phyloP scores from a whole-genome alignment of 2,329 filamentous ascomycete species.

The Grosmannia huntii region DNA sequence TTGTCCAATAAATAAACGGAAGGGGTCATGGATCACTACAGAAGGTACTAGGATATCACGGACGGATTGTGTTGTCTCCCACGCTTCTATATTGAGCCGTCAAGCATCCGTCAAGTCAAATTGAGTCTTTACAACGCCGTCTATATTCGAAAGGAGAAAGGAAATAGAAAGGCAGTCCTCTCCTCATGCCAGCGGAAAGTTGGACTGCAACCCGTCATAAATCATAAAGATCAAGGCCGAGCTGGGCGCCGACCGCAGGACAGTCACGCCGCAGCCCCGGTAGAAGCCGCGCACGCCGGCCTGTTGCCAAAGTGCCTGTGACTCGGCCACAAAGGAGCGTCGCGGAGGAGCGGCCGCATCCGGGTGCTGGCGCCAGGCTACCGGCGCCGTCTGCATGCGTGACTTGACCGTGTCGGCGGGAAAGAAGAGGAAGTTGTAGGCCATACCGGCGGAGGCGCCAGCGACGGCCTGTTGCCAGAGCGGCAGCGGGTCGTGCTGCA shows the following conservation, averaged over 20 bases:
- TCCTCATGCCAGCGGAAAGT: constrained; percentile 38
- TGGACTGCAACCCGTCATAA: constrained; percentile 71
- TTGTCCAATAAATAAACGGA: background rate
- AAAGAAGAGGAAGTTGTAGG: constrained; percentile 95
- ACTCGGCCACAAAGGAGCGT: constrained; percentile 61
- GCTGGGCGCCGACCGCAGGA: constrained; percentile 74
- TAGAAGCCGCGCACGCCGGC: constrained; percentile 79
- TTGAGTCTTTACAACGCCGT: no score
- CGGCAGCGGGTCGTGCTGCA: constrained; percentile 46
- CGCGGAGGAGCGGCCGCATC: background rate
- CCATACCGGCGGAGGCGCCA: constrained; percentile 78
- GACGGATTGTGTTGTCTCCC: background rate
- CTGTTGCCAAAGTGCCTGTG: constrained; percentile 62
- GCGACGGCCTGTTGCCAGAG: constrained; percentile 80
- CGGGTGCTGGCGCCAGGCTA: constrained; percentile 26
- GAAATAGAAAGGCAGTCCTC: background rate
- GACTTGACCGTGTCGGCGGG: constrained; percentile 97
- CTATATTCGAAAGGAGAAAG: background rate
- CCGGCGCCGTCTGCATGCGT: constrained; percentile 81
- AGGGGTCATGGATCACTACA: background rate
- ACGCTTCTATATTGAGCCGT: background rate
- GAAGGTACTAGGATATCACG: background rate
- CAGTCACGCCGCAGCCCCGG: constrained; percentile 88
- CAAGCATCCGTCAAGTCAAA: background rate
- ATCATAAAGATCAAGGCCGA: constrained; percentile 98